phyloP scores from a whole-genome alignment of 441 rosid genomes.

The Adansonia grandidieri region DNA sequence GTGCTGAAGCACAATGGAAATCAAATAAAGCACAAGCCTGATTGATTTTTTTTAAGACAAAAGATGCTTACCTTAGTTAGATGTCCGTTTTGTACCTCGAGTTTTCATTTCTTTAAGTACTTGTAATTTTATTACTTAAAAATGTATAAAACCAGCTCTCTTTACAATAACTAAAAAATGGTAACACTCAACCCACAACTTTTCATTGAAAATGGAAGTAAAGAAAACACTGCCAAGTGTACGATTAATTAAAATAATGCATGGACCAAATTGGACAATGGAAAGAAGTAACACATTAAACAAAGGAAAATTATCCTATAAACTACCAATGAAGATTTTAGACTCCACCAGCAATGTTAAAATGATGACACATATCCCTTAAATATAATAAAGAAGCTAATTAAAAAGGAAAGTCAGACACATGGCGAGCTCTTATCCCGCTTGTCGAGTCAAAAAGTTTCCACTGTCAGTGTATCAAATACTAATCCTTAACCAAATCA shows the following conservation, averaged over 20 bases:
- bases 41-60: not conserved
- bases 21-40: not conserved
- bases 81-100: not conserved
- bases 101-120: not conserved
- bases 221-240: conserved; percentile 1
- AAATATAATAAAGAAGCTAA: no score
- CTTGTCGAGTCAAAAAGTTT: no score
- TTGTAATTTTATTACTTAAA: not conserved
- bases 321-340: no score
- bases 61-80: not conserved
- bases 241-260: conserved; percentile 2
- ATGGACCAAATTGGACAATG: not conserved
- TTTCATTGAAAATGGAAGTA: conserved; percentile 12
- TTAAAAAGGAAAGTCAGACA: no score
- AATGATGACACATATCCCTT: no score
- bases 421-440: no score
- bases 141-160: not conserved
- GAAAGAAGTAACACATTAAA: not conserved
- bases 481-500: not conserved
- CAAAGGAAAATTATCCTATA: no score
- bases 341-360: no score
- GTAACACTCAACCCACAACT: conserved; percentile 14
- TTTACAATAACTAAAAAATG: not conserved
- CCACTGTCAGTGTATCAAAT: no score
- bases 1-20: not conserved